Percentiles rank a stretch among this genome's conserved stretches.
phyloP scores from a whole-genome alignment of 768 basidiomycete species.

The Boletus patriciae region DNA sequence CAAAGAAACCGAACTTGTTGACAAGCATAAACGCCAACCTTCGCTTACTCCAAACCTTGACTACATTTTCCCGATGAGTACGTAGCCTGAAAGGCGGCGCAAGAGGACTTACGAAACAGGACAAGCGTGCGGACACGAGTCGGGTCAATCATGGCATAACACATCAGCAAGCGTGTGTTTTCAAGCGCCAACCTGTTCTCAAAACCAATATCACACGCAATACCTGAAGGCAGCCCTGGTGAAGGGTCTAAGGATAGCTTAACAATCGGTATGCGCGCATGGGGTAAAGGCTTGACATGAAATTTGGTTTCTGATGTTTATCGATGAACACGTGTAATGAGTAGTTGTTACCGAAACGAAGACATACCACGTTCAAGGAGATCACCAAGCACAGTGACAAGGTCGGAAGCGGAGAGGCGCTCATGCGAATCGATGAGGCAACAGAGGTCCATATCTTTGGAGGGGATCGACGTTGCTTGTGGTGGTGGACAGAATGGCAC shows the following conservation, averaged over 20 bases:
- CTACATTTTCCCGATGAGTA: slow-evolving; percentile 41
- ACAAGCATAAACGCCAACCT: slow-evolving; percentile 45
- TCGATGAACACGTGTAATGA: slow-evolving; percentile 13
- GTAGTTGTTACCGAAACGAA: slow-evolving; percentile 1
- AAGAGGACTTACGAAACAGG: slow-evolving; percentile 79
- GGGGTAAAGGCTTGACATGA: slow-evolving; percentile 92
- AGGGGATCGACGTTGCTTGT: slow-evolving; percentile 8
- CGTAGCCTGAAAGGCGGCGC: slow-evolving; percentile 6
- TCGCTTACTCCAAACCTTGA: slow-evolving; percentile 99
- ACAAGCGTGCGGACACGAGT: slow-evolving; percentile 92
- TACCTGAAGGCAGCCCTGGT: slow-evolving; percentile 76
- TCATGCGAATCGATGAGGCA: slow-evolving; percentile 90
- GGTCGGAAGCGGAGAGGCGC: slow-evolving; percentile 77
- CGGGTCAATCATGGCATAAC: slow-evolving; percentile 96
- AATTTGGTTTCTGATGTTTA: slow-evolving; percentile 82
- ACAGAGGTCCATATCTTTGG: slow-evolving; percentile 95
- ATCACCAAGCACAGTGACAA: slow-evolving; percentile 92
- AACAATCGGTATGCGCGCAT: slow-evolving; percentile 97
- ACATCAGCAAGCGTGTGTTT: slow-evolving; percentile 94
- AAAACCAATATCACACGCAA: slow-evolving; percentile 98
- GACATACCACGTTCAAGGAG: slow-evolving; percentile 86
- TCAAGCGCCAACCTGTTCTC: slow-evolving; percentile 96
- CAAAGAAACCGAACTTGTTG: background rate
- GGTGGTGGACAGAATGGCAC: slow-evolving; percentile 18
- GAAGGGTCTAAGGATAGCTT: slow-evolving; percentile 92